phyloP scores from a whole-genome alignment of 352 stramenopile species.

The Globisporangium echinulatum region DNA sequence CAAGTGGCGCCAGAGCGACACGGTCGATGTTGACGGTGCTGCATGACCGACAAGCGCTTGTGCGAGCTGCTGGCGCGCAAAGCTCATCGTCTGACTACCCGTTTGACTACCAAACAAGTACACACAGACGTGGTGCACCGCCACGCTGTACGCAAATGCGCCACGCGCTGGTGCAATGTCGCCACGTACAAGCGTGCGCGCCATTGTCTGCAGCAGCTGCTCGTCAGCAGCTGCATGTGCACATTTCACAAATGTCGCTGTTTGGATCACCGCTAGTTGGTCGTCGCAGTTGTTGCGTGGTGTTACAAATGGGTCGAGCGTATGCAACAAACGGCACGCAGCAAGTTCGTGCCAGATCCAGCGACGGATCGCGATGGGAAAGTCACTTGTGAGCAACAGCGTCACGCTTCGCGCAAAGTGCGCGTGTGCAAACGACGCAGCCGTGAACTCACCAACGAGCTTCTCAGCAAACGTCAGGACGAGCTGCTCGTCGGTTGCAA shows the following conservation, averaged over 20 bases:
- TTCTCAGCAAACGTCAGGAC: slow-evolving; percentile 64
- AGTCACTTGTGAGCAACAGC: slow-evolving; percentile 51
- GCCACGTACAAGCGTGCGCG: slow-evolving; percentile 28
- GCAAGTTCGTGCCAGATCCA: slow-evolving; percentile 71
- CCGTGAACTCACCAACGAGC: slow-evolving; percentile 59
- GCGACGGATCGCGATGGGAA: slow-evolving; percentile 44
- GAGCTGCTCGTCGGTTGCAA: slow-evolving; percentile 43
- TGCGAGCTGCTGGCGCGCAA: slow-evolving; percentile 38
- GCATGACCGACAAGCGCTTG: slow-evolving; percentile 27
- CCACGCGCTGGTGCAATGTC: slow-evolving; percentile 30
- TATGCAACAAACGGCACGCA: slow-evolving; percentile 41
- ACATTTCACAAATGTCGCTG: slow-evolving; percentile 29
- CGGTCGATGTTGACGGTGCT: slow-evolving; percentile 4
- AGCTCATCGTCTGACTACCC: slow-evolving; percentile 22
- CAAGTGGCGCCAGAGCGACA: slow-evolving; percentile 41
- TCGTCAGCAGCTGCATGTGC: slow-evolving; percentile 24
- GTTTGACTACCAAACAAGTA: slow-evolving; percentile 34
- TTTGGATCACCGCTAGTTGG: too few relatives aligned
- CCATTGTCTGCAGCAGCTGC: slow-evolving; percentile 42
- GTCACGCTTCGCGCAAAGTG: slow-evolving; percentile 63
- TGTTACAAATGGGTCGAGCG: slow-evolving; percentile 28
- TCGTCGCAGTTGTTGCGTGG: too few relatives aligned
- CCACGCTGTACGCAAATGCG: slow-evolving; percentile 49
- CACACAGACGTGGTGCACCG: slow-evolving; percentile 45
- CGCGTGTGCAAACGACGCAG: slow-evolving; percentile 56